These are phyloP conservation scores for Phyllostachys edulis DNA, from an alignment of 176 grass and related monocot genomes.

Conservation along the genomic window DNA sequence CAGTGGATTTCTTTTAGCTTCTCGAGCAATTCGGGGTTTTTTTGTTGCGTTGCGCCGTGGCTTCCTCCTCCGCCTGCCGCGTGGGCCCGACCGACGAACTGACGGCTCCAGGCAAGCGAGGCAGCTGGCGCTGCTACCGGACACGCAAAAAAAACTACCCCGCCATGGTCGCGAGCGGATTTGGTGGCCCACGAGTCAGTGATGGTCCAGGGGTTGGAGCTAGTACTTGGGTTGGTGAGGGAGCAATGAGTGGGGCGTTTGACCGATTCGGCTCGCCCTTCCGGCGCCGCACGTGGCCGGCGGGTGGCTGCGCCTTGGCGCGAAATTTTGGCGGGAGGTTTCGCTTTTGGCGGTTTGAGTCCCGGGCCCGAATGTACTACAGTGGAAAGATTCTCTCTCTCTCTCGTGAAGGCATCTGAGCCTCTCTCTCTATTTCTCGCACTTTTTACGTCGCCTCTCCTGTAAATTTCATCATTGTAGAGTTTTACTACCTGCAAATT, in stretches of 20 bases:
- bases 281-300: constrained; percentile 19
- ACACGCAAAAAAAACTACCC: background rate
- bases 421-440: background rate
- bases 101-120: constrained; percentile 14
- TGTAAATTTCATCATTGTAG: background rate
- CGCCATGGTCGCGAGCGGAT: too few species aligned
- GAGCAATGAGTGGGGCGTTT: constrained; percentile 5
- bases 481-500: background rate
- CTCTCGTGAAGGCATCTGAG: background rate
- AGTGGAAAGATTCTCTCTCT: background rate
- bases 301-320: constrained; percentile 32
- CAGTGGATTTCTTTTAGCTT: background rate
- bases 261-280: background rate
- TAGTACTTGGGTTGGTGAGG: too few species aligned
- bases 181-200: background rate
- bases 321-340: constrained; percentile 37
- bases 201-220: too few species aligned
- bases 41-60: background rate
- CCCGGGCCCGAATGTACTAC: background rate
- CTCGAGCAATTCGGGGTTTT: background rate
- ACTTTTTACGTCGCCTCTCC: background rate
- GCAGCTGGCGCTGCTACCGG: background rate
- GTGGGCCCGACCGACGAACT: constrained; percentile 21
- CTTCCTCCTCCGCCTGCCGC: background rate
- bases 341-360: background rate